A percentile compares a stretch with the other conserved stretches of the same genome.
Evolutionary conservation across 495 filamentous ascomycete genomes (phyloP).

Genomic region (Elaphomyces granulatus): DNA sequence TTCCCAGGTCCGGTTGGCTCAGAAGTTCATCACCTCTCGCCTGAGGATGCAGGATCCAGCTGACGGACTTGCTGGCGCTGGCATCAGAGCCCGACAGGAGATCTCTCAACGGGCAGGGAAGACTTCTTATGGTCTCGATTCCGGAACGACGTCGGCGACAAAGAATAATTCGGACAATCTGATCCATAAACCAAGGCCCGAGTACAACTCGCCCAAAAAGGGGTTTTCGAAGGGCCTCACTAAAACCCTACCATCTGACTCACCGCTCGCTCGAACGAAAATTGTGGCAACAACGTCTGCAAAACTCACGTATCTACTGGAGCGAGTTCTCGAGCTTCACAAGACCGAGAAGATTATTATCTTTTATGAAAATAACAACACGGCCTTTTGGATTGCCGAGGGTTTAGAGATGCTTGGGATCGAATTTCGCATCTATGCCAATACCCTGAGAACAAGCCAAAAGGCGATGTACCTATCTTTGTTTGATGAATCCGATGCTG

Average conservation of each 20-base stretch:
- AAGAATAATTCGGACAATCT: conserved; percentile 3
- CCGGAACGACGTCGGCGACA: neutral
- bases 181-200: conserved; percentile 13
- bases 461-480: conserved; percentile 58
- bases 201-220: conserved; percentile 20
- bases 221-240: conserved; percentile 21
- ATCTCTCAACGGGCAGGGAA: conserved; percentile 14
- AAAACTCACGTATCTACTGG: conserved; percentile 77
- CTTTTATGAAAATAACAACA: conserved; percentile 81
- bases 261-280: conserved; percentile 43
- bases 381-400: conserved; percentile 70
- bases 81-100: conserved; percentile 26
- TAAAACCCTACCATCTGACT: conserved; percentile 26
- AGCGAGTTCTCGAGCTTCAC: conserved; percentile 51
- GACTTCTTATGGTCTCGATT: no score
- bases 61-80: conserved; percentile 35
- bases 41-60: conserved; percentile 32
- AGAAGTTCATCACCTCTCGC: conserved; percentile 43
- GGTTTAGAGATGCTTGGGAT: conserved; percentile 66
- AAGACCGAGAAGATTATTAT: conserved; percentile 71
- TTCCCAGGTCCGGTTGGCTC: conserved; percentile 41
- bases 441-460: conserved; percentile 42
- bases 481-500: conserved; percentile 51
- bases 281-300: conserved; percentile 71
- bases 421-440: conserved; percentile 72